Evolutionary conservation across 2,329 filamentous ascomycete species (phyloP), one percentile per base, ranked within the genome.

Genomic region (Lojkania enalia): DNA sequence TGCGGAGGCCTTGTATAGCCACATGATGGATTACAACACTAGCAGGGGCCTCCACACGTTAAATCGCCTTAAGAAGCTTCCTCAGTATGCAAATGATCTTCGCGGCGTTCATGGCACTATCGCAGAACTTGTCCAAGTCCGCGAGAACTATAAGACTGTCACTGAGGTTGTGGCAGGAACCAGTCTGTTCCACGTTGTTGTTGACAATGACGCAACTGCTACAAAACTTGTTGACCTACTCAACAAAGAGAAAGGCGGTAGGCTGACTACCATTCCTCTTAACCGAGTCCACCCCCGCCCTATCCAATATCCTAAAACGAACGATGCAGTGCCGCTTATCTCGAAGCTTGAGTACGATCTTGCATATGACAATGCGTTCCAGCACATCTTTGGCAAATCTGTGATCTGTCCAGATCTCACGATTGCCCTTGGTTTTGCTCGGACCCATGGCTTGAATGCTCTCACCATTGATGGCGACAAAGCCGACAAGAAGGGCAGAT

Each of bases 401-500:
- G 90, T 99, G 40, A 87, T 99, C 44, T 97, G 94, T 57, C 91
- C 92, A 2, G 95, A 90, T 56, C 75, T 99, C 51, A 83, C 88
- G 37, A 83, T 96, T 46, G 94, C 91, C 36, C 83, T 87, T 11
- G 90, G 96, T 63, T 96, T 96, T 66, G 89, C 94, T 16, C 84
- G 92, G 61, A 95, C 88, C 59, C 92, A 97, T 61, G 88, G 88
- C 14, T 85, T 97, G 18, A 90, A 90, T 59, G 91, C 90, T 23
- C 96, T 99, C 55, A 99, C 94, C 0, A 87, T 89, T 3, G 91
- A 97, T 45, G 94, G 94, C 69, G 92, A 97, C 70, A 89, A 89
- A 21, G 91, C 90, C 1, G 95, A 96, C 72, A 96, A 95, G 74
- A 87, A 92, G 58, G 94, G 94, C 71, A 92, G 91, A 12, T 83